These are phyloP conservation scores for Volvox africanus DNA, from an alignment of 139 green algal genomes.

Conservation along the genomic window DNA sequence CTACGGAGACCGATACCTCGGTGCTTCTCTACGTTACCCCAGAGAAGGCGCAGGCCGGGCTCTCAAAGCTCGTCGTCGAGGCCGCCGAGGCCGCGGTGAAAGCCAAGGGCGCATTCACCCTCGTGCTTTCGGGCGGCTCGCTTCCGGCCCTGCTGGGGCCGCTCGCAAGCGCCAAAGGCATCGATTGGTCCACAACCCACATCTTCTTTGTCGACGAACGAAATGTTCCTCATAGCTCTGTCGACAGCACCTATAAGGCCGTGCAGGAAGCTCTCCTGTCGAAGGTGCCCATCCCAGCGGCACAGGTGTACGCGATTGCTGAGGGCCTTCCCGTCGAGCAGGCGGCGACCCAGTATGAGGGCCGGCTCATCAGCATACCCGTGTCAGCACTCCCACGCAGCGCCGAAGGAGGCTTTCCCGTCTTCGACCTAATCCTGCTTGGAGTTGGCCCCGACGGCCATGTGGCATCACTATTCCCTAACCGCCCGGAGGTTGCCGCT, in stretches of 20 bases:
- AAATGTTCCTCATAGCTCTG: constrained; percentile 79
- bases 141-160: constrained; percentile 73
- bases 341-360: constrained; percentile 80
- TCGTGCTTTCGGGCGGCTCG: constrained; percentile 87
- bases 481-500: constrained; percentile 65
- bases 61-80: constrained; percentile 66
- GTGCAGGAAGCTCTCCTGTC: constrained; percentile 78
- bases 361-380: constrained; percentile 73
- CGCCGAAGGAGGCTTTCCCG: constrained; percentile 67
- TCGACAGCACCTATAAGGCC: constrained; percentile 87
- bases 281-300: constrained; percentile 79
- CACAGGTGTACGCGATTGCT: constrained; percentile 70
- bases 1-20: constrained; percentile 47
- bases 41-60: constrained; percentile 58
- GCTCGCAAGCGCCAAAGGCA: constrained; percentile 59
- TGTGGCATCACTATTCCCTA: constrained; percentile 98
- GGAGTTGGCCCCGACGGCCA: constrained; percentile 97
- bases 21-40: constrained; percentile 69
- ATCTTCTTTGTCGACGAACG: constrained; percentile 91
- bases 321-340: constrained; percentile 64
- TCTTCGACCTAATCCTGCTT: constrained; percentile 94
- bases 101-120: constrained; percentile 82
- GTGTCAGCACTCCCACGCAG: constrained; percentile 72
- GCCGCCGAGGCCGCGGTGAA: constrained; percentile 75
- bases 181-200: constrained; percentile 84